phyloP scores from a whole-genome alignment of 2,329 filamentous ascomycete genomes.

The Alternaria brassicicola region DNA sequence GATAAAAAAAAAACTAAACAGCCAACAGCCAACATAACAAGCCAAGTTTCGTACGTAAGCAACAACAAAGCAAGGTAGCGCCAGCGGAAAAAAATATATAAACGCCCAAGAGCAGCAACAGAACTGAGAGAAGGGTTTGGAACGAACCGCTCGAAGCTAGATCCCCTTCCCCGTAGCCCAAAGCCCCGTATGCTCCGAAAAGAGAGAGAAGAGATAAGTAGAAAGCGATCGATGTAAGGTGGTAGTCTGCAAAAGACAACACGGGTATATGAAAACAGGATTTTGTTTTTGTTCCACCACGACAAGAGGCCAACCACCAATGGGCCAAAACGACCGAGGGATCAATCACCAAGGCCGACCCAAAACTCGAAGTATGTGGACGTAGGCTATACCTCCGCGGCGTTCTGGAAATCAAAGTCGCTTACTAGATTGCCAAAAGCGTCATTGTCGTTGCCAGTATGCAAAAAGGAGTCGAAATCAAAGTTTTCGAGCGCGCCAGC shows the following conservation, averaged over 20 bases:
- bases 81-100: no score
- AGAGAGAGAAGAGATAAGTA: conserved; percentile 1
- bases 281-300: conserved; percentile 19
- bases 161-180: background rate
- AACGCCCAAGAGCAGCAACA: background rate
- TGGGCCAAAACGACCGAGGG: background rate
- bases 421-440: conserved; percentile 43
- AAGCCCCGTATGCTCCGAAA: conserved; percentile 23
- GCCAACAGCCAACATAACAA: background rate
- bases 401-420: conserved; percentile 46
- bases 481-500: conserved; percentile 70
- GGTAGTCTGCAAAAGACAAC: background rate
- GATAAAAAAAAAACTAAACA: background rate
- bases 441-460: conserved; percentile 57
- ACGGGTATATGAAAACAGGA: conserved; percentile 30
- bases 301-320: background rate
- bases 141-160: background rate
- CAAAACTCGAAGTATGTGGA: background rate
- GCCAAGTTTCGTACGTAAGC: background rate
- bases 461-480: conserved; percentile 71
- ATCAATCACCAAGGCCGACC: background rate
- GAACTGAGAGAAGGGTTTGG: background rate
- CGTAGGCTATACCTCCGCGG: conserved; percentile 32
- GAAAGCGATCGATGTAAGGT: conserved; percentile 23
- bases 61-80: no score